A percentile compares a stretch with the other conserved stretches of the same genome.
phyloP scores from a whole-genome alignment of 2,329 filamentous ascomycete genomes.

The Aspergillus clavatus region DNA sequence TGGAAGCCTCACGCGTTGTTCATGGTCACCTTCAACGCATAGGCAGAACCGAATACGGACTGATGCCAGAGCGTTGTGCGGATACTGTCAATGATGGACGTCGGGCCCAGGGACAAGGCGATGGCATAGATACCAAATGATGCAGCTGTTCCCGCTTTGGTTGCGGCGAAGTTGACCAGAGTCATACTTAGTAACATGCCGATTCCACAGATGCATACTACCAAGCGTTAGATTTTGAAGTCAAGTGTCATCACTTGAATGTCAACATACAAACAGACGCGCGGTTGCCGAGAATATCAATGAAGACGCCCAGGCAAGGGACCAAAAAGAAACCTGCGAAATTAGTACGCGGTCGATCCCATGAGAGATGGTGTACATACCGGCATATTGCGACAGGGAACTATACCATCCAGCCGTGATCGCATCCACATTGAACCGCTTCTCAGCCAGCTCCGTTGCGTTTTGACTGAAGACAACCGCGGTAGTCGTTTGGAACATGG shows the following conservation, averaged over 20 bases:
- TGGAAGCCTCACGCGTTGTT: slow-evolving; percentile 49
- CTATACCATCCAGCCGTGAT: slow-evolving; percentile 59
- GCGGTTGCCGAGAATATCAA: slow-evolving; percentile 54
- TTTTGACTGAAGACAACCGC: slow-evolving; percentile 54
- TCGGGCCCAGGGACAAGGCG: slow-evolving; percentile 52
- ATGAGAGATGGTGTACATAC: slow-evolving; percentile 13
- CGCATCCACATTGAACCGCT: slow-evolving; percentile 52
- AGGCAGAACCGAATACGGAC: slow-evolving; percentile 57
- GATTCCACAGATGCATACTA: slow-evolving; percentile 41
- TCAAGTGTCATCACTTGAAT: slow-evolving; percentile 21
- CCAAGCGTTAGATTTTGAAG: neutral
- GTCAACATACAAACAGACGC: slow-evolving; percentile 39
- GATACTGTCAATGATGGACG: slow-evolving; percentile 57
- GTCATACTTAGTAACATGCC: slow-evolving; percentile 53
- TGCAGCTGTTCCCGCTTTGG: slow-evolving; percentile 51
- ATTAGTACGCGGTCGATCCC: neutral
- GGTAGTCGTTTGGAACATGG: slow-evolving; percentile 55
- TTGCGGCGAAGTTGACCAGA: slow-evolving; percentile 50
- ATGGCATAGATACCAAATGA: slow-evolving; percentile 58
- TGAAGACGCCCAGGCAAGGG: slow-evolving; percentile 51
- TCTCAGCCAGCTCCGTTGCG: slow-evolving; percentile 57
- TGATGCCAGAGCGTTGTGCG: slow-evolving; percentile 58
- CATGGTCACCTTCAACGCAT: slow-evolving; percentile 57
- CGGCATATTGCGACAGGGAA: slow-evolving; percentile 51
- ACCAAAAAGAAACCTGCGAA: slow-evolving; percentile 51